phyloP scores from a whole-genome alignment of 805 yeast genomes.

The Lipomyces starkeyi region DNA sequence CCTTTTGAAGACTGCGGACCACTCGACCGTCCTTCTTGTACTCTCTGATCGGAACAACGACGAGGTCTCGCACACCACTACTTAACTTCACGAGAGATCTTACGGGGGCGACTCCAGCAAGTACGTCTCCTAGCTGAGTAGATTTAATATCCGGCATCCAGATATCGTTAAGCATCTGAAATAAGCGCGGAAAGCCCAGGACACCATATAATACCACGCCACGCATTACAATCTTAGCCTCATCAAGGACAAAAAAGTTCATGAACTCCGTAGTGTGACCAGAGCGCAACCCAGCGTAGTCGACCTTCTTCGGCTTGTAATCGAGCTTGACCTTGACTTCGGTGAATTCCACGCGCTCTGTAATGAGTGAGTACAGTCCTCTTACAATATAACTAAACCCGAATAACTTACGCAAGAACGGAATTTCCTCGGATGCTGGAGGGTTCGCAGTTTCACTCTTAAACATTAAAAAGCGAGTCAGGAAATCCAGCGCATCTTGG shows the following conservation, averaged over 20 bases:
- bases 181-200: slow-evolving; percentile 70
- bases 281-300: slow-evolving; percentile 80
- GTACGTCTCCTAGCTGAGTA: slow-evolving; percentile 79
- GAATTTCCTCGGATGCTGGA: slow-evolving; percentile 33
- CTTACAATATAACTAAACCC: neutral
- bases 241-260: slow-evolving; percentile 88
- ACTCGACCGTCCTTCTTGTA: slow-evolving; percentile 75
- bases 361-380: slow-evolving; percentile 46
- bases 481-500: slow-evolving; percentile 89
- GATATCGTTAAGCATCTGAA: slow-evolving; percentile 60
- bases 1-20: slow-evolving; percentile 73
- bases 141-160: slow-evolving; percentile 90
- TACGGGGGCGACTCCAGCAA: slow-evolving; percentile 85
- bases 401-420: slow-evolving; percentile 35
- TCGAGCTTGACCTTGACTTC: slow-evolving; percentile 71
- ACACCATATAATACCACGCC: slow-evolving; percentile 73
- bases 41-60: slow-evolving; percentile 75
- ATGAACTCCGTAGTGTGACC: slow-evolving; percentile 87
- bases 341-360: slow-evolving; percentile 63
- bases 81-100: slow-evolving; percentile 78
- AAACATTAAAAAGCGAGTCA: slow-evolving; percentile 80
- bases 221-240: slow-evolving; percentile 71
- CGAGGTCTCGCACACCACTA: slow-evolving; percentile 73
- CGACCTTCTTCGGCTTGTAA: slow-evolving; percentile 89
- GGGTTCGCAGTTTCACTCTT: slow-evolving; percentile 57